Base-by-base conservation (phyloP, 106 monocot genomes). In the Gastrodia elata region DNA sequence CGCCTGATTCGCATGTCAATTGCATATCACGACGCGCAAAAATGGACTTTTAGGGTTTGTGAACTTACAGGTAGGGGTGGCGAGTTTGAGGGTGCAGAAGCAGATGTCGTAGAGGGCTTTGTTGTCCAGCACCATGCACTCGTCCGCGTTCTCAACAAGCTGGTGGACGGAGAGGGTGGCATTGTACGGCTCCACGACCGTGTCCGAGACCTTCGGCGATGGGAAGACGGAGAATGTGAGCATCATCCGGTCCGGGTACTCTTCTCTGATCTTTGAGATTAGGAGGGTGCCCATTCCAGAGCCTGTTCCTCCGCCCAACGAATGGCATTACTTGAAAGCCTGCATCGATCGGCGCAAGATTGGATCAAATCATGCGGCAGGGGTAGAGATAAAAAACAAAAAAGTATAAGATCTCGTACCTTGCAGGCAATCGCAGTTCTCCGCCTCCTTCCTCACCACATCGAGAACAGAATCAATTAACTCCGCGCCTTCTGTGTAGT, bases 101-200 rank as follows among this genome's bases (percentile, higher is more conserved):
- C 77, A 77, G 38, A 77, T 77, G 36, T 77, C 77, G 59, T 77
- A 77, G 20, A 77, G 77, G 37, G 67, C 67, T 20, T 67, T 37
- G n/a, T 67, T 67, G 67, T 67, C 67, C 27, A 67, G 36, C 1
- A 77, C 77, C 77, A 77, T 77, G 41, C 71, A 77, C 56, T 77
- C 77, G 30, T 77, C 77, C 49, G 77, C 77, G 41, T 77, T 77
- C 71, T 77, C 77, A 37, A 77, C 77, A 57, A 77, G 77, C 30
- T 77, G 77, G 41, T 77, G 77, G 32, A 77, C 77, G 30, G 77
- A 77, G 46, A 77, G 77, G n/a, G 77, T 77, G n/a, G 77, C 77
- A 42, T 77, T 77, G 35, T 77, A 77, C 57, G 77, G 77, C 39
- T 77, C 77, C 37, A 77, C 77, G 57, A 77, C 77, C 27, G 77